Evolutionary conservation across 169 alveolate genomes (phyloP).

Genomic region (Cyclospora cayetanensis): DNA sequence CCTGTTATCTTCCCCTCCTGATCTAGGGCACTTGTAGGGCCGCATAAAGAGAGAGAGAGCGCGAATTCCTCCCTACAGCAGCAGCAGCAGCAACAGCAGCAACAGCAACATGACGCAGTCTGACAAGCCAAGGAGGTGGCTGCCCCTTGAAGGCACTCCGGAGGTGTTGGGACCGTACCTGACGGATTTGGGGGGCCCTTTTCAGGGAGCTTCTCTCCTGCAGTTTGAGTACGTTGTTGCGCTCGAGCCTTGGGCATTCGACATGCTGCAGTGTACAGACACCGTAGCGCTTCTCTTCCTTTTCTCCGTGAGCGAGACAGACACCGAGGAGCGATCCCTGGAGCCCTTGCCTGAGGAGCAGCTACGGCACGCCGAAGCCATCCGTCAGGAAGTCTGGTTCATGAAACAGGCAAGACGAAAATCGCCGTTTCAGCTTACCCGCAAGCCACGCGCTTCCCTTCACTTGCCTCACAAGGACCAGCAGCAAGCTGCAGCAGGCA

Average conservation of each 20-base stretch:
- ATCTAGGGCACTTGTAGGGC: too few species aligned
- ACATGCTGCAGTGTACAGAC: conserved; percentile 10
- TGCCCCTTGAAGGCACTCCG: conserved; percentile 54
- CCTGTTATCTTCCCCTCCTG: too few species aligned
- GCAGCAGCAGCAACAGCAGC: neutral
- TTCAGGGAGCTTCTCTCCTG: neutral
- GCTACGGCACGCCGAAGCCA: neutral
- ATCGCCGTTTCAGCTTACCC: neutral
- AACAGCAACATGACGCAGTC: neutral
- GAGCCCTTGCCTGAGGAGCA: neutral
- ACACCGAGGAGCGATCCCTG: neutral
- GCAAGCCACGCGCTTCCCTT: neutral
- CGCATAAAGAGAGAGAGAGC: too few species aligned
- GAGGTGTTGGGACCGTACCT: conserved; percentile 40
- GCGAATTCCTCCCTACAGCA: too few species aligned
- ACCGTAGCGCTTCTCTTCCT: conserved; percentile 41
- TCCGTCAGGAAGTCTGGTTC: conserved; percentile 8
- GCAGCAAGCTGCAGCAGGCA: neutral
- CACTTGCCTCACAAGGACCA: neutral
- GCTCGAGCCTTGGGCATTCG: conserved; percentile 39
- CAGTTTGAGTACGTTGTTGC: conserved; percentile 31
- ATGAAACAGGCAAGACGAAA: conserved; percentile 18
- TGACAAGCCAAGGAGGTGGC: neutral
- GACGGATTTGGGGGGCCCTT: conserved; percentile 27
- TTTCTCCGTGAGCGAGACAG: conserved; percentile 5